Percentiles rank a stretch among this genome's conserved stretches.
These are phyloP conservation scores for Sarocladium oryzae DNA, from an alignment of 2,329 filamentous ascomycete species.

Conservation along the genomic window DNA sequence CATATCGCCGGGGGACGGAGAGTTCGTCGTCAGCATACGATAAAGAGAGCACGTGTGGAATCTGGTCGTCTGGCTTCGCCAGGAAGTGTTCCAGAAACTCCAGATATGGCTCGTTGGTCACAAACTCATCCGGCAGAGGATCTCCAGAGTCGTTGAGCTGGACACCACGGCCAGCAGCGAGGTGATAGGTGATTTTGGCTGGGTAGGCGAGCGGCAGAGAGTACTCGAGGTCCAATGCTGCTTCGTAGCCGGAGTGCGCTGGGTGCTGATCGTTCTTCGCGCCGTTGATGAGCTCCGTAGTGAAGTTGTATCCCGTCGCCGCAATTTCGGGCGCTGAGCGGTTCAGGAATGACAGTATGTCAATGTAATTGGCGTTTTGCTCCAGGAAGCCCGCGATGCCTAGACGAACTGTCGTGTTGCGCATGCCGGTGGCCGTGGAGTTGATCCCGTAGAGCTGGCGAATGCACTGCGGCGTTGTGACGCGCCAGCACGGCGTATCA, in stretches of 20 bases:
- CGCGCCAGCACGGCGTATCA: conserved; percentile 23
- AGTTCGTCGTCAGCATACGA: conserved; percentile 55
- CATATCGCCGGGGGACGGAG: conserved; percentile 45
- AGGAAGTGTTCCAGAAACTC: conserved; percentile 47
- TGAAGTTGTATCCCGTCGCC: conserved; percentile 31
- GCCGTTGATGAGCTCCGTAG: conserved; percentile 34
- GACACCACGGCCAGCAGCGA: conserved; percentile 36
- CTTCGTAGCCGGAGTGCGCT: conserved; percentile 34
- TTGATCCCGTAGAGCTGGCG: conserved; percentile 39
- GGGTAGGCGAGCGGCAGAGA: conserved; percentile 39
- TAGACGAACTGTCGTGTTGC: conserved; percentile 30
- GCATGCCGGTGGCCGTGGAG: conserved; percentile 21
- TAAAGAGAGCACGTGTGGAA: conserved; percentile 51
- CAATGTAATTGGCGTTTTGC: conserved; percentile 37
- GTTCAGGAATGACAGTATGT: conserved; percentile 33
- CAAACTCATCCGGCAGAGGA: conserved; percentile 20
- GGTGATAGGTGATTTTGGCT: conserved; percentile 36
- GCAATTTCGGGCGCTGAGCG: conserved; percentile 29
- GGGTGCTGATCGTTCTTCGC: conserved; percentile 36
- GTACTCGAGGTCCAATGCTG: conserved; percentile 43
- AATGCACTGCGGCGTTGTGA: conserved; percentile 35
- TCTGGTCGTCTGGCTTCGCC: conserved; percentile 30
- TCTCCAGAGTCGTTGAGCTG: conserved; percentile 34
- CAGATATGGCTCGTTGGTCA: conserved; percentile 51
- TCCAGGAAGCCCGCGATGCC: conserved; percentile 45